Conservation (phyloP, 2,329 filamentous ascomycete genomes). For the Aspergillus alliaceus region DNA sequence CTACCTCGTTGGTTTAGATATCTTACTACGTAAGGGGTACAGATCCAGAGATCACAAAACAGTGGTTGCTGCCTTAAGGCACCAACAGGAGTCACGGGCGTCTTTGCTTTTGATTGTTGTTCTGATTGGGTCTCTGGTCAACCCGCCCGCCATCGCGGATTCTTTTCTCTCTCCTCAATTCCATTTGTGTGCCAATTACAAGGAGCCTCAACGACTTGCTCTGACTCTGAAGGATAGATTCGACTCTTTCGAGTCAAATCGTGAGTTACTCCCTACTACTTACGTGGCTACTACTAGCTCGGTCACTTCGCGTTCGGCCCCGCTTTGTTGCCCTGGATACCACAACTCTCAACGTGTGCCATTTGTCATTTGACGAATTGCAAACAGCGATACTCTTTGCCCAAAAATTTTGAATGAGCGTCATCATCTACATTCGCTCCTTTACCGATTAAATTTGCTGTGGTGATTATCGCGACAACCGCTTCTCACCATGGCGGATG, state of each 20-base stretch:
- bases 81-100: not conserved
- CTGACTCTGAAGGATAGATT: not conserved
- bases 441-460: not conserved
- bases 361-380: constrained; percentile 16
- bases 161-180: not conserved
- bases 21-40: too few relatives aligned
- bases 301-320: constrained; percentile 10
- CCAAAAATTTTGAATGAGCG: not conserved
- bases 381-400: not conserved
- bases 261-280: not conserved
- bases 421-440: not conserved
- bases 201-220: not conserved
- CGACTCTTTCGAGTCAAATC: not conserved
- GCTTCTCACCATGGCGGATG: constrained; percentile 47
- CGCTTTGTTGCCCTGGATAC: constrained; percentile 43
- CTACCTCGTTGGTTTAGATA: too few relatives aligned
- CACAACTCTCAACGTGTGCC: constrained; percentile 13
- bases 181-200: not conserved
- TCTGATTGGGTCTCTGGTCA: not conserved
- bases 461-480: constrained; percentile 4
- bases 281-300: not conserved
- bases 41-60: too few relatives aligned
- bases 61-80: too few relatives aligned
- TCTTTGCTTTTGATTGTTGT: not conserved
- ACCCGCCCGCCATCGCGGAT: not conserved